Evolutionary conservation across 2,329 filamentous ascomycete genomes (phyloP).

Genomic region (Sarocladium kiliense): DNA sequence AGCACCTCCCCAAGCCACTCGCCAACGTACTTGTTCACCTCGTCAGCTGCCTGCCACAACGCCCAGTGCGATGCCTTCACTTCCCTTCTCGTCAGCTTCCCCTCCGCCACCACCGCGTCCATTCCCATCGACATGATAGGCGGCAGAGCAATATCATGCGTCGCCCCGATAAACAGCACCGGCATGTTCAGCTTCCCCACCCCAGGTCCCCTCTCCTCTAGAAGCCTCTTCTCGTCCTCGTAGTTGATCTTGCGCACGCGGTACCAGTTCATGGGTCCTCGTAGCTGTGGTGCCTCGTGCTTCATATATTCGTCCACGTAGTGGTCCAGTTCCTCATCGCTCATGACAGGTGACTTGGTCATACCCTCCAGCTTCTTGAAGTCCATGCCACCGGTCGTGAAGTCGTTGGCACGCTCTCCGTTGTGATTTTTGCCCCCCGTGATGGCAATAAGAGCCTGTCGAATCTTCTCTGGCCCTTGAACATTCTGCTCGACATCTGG

Average conservation of each 20-base stretch:
- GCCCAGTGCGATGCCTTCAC: slow-evolving; percentile 78
- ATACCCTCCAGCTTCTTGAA: slow-evolving; percentile 57
- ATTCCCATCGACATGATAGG: slow-evolving; percentile 67
- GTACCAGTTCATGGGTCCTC: slow-evolving; percentile 87
- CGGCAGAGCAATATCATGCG: slow-evolving; percentile 66
- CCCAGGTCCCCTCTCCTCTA: slow-evolving; percentile 48
- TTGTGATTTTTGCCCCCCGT: slow-evolving; percentile 61
- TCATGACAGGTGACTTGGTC: slow-evolving; percentile 53
- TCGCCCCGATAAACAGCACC: slow-evolving; percentile 69
- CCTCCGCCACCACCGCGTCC: slow-evolving; percentile 58
- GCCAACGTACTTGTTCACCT: slow-evolving; percentile 64
- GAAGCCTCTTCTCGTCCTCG: slow-evolving; percentile 60
- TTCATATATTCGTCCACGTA: slow-evolving; percentile 69
- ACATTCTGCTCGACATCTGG: slow-evolving; percentile 58
- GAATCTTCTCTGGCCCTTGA: slow-evolving; percentile 55
- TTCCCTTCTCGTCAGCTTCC: slow-evolving; percentile 52
- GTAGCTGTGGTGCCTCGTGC: slow-evolving; percentile 53
- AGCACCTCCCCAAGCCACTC: slow-evolving; percentile 54
- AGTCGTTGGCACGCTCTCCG: slow-evolving; percentile 50
- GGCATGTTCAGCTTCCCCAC: slow-evolving; percentile 51
- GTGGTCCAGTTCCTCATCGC: slow-evolving; percentile 66
- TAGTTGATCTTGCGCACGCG: slow-evolving; percentile 67
- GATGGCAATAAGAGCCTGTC: slow-evolving; percentile 64
- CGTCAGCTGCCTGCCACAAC: slow-evolving; percentile 64
- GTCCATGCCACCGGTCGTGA: slow-evolving; percentile 54